Conservation (phyloP, 129 eudicot genomes). For the Gnaphalium uliginosum region DNA sequence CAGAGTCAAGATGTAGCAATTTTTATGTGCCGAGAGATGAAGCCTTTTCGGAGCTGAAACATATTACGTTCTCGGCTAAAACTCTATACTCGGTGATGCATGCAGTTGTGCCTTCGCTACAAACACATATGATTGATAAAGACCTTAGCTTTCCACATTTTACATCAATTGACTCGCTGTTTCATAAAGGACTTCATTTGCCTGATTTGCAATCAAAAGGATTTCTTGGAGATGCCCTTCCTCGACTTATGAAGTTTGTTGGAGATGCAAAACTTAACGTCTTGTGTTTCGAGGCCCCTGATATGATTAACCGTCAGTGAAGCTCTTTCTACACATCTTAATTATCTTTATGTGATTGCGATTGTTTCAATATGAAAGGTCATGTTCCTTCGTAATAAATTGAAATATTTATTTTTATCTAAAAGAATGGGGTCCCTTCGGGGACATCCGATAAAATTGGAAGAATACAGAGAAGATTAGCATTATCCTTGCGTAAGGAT, state of each 20-base stretch:
- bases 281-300: constrained; percentile 69
- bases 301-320: constrained; percentile 45
- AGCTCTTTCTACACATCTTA: not conserved
- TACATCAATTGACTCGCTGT: constrained; percentile 66
- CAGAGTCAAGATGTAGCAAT: constrained; percentile 49
- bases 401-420: too few relatives aligned
- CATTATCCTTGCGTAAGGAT: too few relatives aligned
- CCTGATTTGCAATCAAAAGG: constrained; percentile 24
- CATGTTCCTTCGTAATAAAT: not conserved
- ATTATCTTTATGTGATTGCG: not conserved
- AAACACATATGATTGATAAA: constrained; percentile 36
- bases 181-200: constrained; percentile 57
- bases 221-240: constrained; percentile 39
- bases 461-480: too few relatives aligned
- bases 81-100: constrained; percentile 63
- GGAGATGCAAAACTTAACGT: constrained; percentile 36
- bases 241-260: constrained; percentile 50
- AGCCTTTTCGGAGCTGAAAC: constrained; percentile 73
- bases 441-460: too few relatives aligned
- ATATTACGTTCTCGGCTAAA: constrained; percentile 48
- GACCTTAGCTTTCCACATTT: constrained; percentile 60
- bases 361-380: not conserved
- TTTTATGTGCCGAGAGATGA: constrained; percentile 94
- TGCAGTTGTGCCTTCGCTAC: constrained; percentile 56
- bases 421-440: not conserved